Conservation (phyloP, 1,284 basidiomycete genomes). For the Pseudozyma thailandica region DNA sequence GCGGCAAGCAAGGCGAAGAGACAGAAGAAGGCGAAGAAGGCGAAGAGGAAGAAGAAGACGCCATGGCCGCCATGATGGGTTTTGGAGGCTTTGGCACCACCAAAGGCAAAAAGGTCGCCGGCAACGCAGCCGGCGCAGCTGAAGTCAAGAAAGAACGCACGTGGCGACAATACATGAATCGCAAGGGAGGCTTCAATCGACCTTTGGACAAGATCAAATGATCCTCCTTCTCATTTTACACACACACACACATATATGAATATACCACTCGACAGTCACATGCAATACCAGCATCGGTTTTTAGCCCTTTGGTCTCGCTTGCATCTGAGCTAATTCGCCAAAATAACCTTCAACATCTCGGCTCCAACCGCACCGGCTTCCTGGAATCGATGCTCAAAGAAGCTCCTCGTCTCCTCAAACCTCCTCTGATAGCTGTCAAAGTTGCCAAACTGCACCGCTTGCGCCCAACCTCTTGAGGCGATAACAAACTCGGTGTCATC, state of each 20-base stretch:
- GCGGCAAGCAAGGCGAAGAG: constrained; percentile 3
- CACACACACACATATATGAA: not conserved
- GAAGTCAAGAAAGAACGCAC: constrained; percentile 88
- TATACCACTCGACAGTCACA: constrained; percentile 1
- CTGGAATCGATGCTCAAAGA: constrained; percentile 88
- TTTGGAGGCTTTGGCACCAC: constrained; percentile 87
- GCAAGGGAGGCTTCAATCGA: constrained; percentile 57
- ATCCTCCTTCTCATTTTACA: not conserved
- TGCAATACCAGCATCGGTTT: not conserved
- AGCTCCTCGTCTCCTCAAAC: constrained; percentile 81
- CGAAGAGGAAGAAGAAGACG: constrained; percentile 58
- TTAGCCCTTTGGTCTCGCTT: not conserved
- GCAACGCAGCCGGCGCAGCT: constrained; percentile 71
- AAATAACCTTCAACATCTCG: constrained; percentile 89
- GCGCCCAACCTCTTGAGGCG: constrained; percentile 88
- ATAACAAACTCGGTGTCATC: constrained; percentile 94
- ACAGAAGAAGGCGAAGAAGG: constrained; percentile 17
- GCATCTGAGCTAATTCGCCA: constrained; percentile 4
- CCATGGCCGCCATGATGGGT: constrained; percentile 91
- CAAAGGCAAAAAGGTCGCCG: constrained; percentile 82
- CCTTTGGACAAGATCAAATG: constrained; percentile 54
- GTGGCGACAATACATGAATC: constrained; percentile 95
- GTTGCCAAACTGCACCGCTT: constrained; percentile 82
- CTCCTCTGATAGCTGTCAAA: constrained; percentile 87
- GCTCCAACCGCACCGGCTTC: constrained; percentile 84